These are phyloP conservation scores for Afroboletus lepidellus DNA, from an alignment of 1,284 basidiomycete species.

Conservation along the genomic window DNA sequence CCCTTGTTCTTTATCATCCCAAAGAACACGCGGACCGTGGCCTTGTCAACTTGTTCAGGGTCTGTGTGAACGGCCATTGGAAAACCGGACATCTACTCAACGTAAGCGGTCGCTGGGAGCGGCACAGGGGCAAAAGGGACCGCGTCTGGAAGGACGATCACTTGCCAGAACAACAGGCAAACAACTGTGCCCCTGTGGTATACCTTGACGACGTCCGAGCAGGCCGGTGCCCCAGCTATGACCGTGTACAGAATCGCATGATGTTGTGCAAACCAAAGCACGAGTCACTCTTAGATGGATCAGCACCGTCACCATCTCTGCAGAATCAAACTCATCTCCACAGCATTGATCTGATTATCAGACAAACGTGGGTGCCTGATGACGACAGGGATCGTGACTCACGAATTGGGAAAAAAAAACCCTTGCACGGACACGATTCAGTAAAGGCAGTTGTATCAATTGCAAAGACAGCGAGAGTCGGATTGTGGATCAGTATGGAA, in stretches of 20 bases:
- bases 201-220: background rate
- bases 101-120: background rate
- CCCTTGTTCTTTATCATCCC: background rate
- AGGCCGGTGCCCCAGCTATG: too few species aligned
- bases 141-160: background rate
- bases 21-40: background rate
- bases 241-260: background rate
- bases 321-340: background rate
- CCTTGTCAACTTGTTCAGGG: background rate
- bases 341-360: background rate
- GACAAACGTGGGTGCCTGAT: too few species aligned
- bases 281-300: background rate
- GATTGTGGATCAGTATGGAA: conserved; percentile 1
- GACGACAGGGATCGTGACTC: too few species aligned
- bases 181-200: background rate
- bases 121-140: too few species aligned
- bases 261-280: background rate
- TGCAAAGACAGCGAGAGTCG: background rate
- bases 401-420: background rate
- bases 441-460: background rate
- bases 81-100: background rate
- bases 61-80: background rate
- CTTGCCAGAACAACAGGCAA: background rate
- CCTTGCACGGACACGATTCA: background rate
- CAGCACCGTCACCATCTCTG: background rate